Evolutionary conservation across 106 monocot genomes (phyloP), one percentile per base, ranked within the genome.

Genomic region (Chionographis japonica): DNA sequence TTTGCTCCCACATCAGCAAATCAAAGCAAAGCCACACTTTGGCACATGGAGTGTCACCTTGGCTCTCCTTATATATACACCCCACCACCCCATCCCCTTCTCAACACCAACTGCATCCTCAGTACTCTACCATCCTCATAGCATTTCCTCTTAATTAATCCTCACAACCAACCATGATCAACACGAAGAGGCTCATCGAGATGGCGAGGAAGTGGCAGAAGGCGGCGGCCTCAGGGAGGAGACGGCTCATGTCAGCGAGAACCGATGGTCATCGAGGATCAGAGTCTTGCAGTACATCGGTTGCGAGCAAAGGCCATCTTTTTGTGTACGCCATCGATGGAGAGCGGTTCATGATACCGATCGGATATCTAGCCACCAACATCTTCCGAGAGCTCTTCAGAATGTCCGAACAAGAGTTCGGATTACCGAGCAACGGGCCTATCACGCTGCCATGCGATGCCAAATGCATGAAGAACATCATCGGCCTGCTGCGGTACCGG

Each of bases 161-260:
- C 27, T 27, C 27, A 27, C 27, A 66, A 19, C 10, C 49, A 18
- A 66, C 40, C 11, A 68, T 73, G 73, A 17, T 73, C 46, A 76
- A 13, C 41, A 18, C 68, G 13, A 76, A 69, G 56, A 76, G 40
- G 42, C 52, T 76, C 43, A 18, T 61, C 3, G 43, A 39, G 19
- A 76, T 76, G 62, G 76, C 62, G 14, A 76, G 69, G n/a, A 76
- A 69, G 36, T 76, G 60, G 72, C 14, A 36, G 18, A 54, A 16
- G 18, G 15, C 18, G 6, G 68, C 18, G 6, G 42, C 35, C 4
- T 14, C 1, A 55, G 58, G 37, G 40, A 20, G 58, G 13, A 10
- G 20, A 40, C 19, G 39, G 17, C 37, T 58, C 52, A 17, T 12
- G n/a, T 49, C 11, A 40, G 14, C 40, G 2, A 42, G 40, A 42